phyloP scores from a whole-genome alignment of 2,329 filamentous ascomycete genomes.

The Orbilia ellipsospora region DNA sequence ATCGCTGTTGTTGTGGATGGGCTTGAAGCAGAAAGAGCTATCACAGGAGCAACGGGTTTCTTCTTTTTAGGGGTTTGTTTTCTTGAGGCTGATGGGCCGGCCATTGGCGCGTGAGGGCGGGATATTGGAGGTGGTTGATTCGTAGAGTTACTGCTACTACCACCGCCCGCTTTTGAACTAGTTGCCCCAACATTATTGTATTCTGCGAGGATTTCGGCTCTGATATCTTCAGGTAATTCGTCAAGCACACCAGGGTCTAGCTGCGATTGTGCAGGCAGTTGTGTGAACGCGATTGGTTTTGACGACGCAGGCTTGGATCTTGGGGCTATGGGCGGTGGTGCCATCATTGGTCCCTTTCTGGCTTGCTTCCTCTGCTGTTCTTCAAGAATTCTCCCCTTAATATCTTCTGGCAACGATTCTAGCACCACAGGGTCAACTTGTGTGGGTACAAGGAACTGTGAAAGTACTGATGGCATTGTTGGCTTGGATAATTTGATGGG shows the following conservation, averaged over 20 bases:
- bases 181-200: conserved; percentile 65
- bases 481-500: conserved; percentile 77
- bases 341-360: conserved; percentile 58
- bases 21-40: conserved; percentile 66
- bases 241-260: conserved; percentile 86
- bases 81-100: conserved; percentile 67
- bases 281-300: conserved; percentile 60
- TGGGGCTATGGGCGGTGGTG: conserved; percentile 55
- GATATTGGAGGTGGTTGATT: conserved; percentile 67
- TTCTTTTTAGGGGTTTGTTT: conserved; percentile 76
- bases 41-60: conserved; percentile 67
- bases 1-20: conserved; percentile 72
- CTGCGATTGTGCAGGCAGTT: conserved; percentile 72
- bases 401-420: conserved; percentile 84
- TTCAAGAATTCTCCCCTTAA: conserved; percentile 77
- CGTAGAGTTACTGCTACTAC: conserved; percentile 42
- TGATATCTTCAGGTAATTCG: conserved; percentile 85
- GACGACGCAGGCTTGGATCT: conserved; percentile 61
- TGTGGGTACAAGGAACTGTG: conserved; percentile 89
- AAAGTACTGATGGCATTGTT: conserved; percentile 70
- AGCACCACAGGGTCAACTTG: conserved; percentile 85
- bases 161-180: conserved; percentile 58
- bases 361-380: conserved; percentile 64
- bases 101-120: conserved; percentile 65
- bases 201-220: conserved; percentile 80